These are phyloP conservation scores for Xerocomellus intermedius DNA, from an alignment of 768 basidiomycete genomes.

Conservation along the genomic window DNA sequence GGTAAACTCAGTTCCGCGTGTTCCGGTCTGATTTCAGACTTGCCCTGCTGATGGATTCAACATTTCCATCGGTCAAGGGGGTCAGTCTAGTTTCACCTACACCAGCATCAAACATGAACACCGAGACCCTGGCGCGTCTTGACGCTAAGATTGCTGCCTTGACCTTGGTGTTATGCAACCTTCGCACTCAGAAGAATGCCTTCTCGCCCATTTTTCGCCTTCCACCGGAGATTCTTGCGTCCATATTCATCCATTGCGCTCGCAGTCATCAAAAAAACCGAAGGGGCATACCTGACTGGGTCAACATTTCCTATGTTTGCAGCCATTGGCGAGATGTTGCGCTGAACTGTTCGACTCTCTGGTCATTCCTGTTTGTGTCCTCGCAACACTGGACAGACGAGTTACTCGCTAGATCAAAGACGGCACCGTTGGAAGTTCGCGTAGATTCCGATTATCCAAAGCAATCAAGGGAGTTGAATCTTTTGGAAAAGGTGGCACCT, in stretches of 20 bases:
- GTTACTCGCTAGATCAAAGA: constrained; percentile 46
- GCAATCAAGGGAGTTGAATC: constrained; percentile 24
- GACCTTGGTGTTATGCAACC: constrained; percentile 10
- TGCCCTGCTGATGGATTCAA: neutral
- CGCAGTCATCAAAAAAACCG: neutral
- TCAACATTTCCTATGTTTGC: constrained; percentile 25
- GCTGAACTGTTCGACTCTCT: constrained; percentile 40
- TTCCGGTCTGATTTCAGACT: neutral
- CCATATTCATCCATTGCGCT: constrained; percentile 20
- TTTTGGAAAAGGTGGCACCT: constrained; percentile 32
- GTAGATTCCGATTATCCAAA: constrained; percentile 29
- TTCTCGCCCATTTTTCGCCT: constrained; percentile 19
- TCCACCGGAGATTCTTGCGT: constrained; percentile 23
- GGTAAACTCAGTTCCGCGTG: neutral
- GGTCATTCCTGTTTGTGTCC: constrained; percentile 37
- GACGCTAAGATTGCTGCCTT: constrained; percentile 18
- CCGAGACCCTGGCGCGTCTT: constrained; percentile 8
- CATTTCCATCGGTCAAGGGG: neutral
- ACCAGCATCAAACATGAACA: neutral
- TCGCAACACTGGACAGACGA: constrained; percentile 39
- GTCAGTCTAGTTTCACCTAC: neutral
- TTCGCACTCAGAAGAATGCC: constrained; percentile 17
- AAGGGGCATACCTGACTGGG: constrained; percentile 18
- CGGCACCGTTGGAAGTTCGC: constrained; percentile 28
- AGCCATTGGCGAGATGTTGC: constrained; percentile 45